A percentile compares a stretch with the other conserved stretches of the same genome.
These are phyloP conservation scores for Aspergillus neoniger DNA, from an alignment of 2,329 filamentous ascomycete species.

Conservation along the genomic window DNA sequence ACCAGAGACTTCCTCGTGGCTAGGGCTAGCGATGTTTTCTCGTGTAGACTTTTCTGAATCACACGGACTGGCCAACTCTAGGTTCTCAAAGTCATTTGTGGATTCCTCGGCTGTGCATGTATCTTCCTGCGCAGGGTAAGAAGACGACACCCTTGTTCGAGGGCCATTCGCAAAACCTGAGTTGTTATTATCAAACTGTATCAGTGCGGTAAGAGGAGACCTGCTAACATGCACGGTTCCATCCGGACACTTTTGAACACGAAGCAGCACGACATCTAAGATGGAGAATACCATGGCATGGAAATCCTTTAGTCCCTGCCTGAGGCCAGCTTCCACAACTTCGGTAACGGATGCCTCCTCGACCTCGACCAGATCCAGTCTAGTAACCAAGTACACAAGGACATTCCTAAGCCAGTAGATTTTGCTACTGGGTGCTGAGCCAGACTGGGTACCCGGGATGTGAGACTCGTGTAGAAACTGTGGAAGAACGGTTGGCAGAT, in stretches of 20 bases:
- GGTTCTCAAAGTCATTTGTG: no score
- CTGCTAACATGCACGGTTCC: slow-evolving; percentile 11
- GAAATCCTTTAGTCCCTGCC: slow-evolving; percentile 15
- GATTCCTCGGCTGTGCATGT: background rate
- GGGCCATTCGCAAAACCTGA: slow-evolving; percentile 12
- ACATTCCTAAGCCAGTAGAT: slow-evolving; percentile 20
- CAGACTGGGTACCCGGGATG: slow-evolving; percentile 15
- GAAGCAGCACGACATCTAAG: slow-evolving; percentile 19
- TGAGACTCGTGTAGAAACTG: slow-evolving; percentile 20
- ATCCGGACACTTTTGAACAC: slow-evolving; percentile 8
- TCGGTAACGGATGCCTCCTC: slow-evolving; percentile 19
- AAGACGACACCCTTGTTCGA: slow-evolving; percentile 6
- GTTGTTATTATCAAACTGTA: slow-evolving; percentile 15
- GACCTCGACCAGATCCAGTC: slow-evolving; percentile 18
- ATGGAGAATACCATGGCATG: slow-evolving; percentile 23
- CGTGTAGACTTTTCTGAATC: background rate
- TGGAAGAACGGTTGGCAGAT: slow-evolving; percentile 15
- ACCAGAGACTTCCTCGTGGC: no score
- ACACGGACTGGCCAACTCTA: no score
- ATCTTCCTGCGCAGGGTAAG: background rate
- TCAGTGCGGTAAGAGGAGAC: slow-evolving; percentile 15
- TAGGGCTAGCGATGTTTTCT: background rate
- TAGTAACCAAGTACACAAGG: slow-evolving; percentile 16
- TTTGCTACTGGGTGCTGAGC: slow-evolving; percentile 19
- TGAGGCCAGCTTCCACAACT: slow-evolving; percentile 17